Conservation (phyloP, 805 yeast species). For the Pichia gijzeniarum region DNA sequence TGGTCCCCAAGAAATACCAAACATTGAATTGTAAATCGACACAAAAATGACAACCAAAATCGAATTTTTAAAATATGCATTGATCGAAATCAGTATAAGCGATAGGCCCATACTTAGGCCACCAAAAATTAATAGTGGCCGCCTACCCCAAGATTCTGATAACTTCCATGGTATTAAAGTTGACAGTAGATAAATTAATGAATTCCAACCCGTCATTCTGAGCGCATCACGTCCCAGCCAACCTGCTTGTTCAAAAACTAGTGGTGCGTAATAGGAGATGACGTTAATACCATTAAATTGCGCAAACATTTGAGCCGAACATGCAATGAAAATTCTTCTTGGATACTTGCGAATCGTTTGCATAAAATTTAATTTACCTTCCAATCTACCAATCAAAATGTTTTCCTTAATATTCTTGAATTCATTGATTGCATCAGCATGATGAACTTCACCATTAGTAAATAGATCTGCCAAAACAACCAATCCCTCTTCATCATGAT, state of each 20-base stretch:
- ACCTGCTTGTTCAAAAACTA: conserved; percentile 92
- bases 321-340: conserved; percentile 75
- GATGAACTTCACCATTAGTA: conserved; percentile 69
- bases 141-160: conserved; percentile 88
- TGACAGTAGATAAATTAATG: conserved; percentile 46
- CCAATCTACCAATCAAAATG: conserved; percentile 67
- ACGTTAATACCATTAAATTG: conserved; percentile 92
- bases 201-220: conserved; percentile 82
- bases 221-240: conserved; percentile 87
- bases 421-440: conserved; percentile 62
- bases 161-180: conserved; percentile 89
- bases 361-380: conserved; percentile 69
- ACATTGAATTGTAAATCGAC: conserved; percentile 71
- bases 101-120: conserved; percentile 75
- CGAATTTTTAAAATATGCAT: conserved; percentile 53
- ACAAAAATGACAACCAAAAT: conserved; percentile 62
- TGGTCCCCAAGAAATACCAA: conserved; percentile 93
- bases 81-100: conserved; percentile 56
- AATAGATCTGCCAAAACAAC: conserved; percentile 78
- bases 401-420: conserved; percentile 77
- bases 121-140: conserved; percentile 76
- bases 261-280: conserved; percentile 86
- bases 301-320: conserved; percentile 88
- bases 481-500: conserved; percentile 76
- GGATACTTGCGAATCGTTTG: conserved; percentile 75